phyloP scores from a whole-genome alignment of 108 stramenopile species.

The Nannochloropsis granulata region DNA sequence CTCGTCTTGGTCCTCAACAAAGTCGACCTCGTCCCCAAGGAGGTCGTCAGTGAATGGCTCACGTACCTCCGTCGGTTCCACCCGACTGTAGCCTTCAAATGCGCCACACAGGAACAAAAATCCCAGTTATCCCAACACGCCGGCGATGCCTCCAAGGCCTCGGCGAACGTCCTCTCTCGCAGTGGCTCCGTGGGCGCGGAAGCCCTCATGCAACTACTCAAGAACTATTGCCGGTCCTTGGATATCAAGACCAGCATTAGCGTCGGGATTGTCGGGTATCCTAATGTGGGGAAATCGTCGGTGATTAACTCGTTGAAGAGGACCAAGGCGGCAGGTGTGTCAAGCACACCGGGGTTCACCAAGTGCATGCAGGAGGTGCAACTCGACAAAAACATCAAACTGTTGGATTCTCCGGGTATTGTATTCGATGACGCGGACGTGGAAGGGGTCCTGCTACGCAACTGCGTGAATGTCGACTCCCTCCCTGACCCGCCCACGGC shows the following conservation, averaged over 20 bases:
- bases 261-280: constrained; percentile 57
- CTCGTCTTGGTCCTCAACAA: constrained; percentile 98
- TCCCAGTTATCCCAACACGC: constrained; percentile 9
- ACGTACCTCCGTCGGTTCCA: constrained; percentile 59
- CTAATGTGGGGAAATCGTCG: constrained; percentile 84
- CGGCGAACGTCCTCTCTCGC: constrained; percentile 10
- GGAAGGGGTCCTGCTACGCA: constrained; percentile 58
- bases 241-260: constrained; percentile 31
- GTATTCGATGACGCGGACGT: constrained; percentile 56
- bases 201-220: constrained; percentile 75
- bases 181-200: constrained; percentile 75
- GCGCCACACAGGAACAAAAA: constrained; percentile 38
- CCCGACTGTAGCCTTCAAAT: constrained; percentile 85
- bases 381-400: constrained; percentile 76
- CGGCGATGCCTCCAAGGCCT: constrained; percentile 32
- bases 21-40: constrained; percentile 89
- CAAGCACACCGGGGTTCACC: constrained; percentile 87
- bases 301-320: constrained; percentile 90
- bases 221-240: constrained; percentile 81
- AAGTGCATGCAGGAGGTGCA: constrained; percentile 88
- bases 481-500: constrained; percentile 81
- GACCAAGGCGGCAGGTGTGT: constrained; percentile 76
- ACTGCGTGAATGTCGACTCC: constrained; percentile 85
- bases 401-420: constrained; percentile 96
- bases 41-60: constrained; percentile 78